Evolutionary conservation across 2,329 filamentous ascomycete genomes (phyloP).

Genomic region (Trichoderma harzianum): DNA sequence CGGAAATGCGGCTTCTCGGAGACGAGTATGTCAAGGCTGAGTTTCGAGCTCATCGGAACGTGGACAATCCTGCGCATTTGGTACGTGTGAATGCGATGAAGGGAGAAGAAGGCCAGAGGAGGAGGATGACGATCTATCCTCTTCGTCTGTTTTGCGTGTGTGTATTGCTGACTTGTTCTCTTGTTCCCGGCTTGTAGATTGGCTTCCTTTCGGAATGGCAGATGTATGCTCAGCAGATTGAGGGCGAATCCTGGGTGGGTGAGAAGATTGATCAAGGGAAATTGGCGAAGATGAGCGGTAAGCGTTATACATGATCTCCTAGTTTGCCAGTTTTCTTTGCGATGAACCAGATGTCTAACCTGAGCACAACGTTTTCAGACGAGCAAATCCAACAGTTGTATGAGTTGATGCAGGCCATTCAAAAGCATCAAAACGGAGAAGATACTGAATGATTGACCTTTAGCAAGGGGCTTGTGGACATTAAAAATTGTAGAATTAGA

Average conservation of each 20-base stretch:
- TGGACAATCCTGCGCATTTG: constrained; percentile 90
- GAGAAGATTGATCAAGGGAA: constrained; percentile 80
- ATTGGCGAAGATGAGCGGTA: constrained; percentile 91
- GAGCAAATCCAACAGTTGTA: constrained; percentile 92
- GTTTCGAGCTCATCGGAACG: constrained; percentile 76
- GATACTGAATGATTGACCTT: constrained; percentile 23
- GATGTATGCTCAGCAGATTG: constrained; percentile 85
- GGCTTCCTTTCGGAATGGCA: constrained; percentile 98
- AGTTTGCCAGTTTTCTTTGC: background rate
- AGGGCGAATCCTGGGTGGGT: constrained; percentile 80
- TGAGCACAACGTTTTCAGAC: constrained; percentile 50
- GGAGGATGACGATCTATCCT: too few relatives aligned
- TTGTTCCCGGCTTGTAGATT: constrained; percentile 53
- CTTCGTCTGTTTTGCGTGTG: background rate
- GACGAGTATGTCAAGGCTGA: constrained; percentile 93
- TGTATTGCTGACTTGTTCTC: background rate
- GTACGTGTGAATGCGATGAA: constrained; percentile 46
- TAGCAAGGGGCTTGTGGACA: background rate
- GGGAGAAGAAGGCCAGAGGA: background rate
- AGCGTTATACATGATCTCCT: constrained; percentile 30
- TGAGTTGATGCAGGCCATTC: constrained; percentile 84
- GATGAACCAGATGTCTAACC: background rate
- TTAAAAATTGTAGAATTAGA: background rate
- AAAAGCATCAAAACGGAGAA: constrained; percentile 33
- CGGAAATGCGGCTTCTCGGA: constrained; percentile 75